Evolutionary conservation across 441 rosid species (phyloP).

Genomic region (Erysimum cheiri): DNA sequence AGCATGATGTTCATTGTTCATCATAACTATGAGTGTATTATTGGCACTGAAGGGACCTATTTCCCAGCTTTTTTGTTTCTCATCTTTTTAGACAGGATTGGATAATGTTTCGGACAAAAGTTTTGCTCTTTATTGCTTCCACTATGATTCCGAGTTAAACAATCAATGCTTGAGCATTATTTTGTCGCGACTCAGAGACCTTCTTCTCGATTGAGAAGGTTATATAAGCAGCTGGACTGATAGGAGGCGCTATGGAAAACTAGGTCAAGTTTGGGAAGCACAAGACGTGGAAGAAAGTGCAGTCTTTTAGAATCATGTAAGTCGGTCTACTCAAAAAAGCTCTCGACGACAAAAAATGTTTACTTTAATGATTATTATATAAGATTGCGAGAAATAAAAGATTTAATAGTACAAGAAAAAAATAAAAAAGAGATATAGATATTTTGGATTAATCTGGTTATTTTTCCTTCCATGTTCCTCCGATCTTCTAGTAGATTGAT

Average conservation of each 20-base stretch:
- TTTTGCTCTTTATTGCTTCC: constrained; percentile 15
- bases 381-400: constrained; percentile 28
- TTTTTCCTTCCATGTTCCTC: constrained; percentile 24
- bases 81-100: constrained; percentile 20
- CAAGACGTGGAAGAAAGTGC: constrained; percentile 44
- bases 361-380: constrained; percentile 44
- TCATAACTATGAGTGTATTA: constrained; percentile 41
- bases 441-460: constrained; percentile 7
- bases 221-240: neutral
- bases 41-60: constrained; percentile 36
- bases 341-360: too few relatives aligned
- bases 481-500: constrained; percentile 36
- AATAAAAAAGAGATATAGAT: neutral
- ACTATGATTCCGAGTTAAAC: neutral
- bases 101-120: constrained; percentile 15
- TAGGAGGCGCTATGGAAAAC: constrained; percentile 9
- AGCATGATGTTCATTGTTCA: constrained; percentile 37
- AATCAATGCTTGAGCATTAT: neutral
- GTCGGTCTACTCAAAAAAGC: constrained; percentile 41
- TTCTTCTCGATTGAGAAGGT: constrained; percentile 13
- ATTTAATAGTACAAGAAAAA: constrained; percentile 23
- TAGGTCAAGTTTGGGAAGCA: constrained; percentile 43
- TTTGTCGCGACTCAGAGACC: constrained; percentile 1
- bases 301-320: constrained; percentile 40
- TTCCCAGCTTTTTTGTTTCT: constrained; percentile 35